Percentiles rank a stretch among this genome's conserved stretches.
These are phyloP conservation scores for Uronychia binucleata DNA, from an alignment of 73 alveolate species.

Conservation along the genomic window DNA sequence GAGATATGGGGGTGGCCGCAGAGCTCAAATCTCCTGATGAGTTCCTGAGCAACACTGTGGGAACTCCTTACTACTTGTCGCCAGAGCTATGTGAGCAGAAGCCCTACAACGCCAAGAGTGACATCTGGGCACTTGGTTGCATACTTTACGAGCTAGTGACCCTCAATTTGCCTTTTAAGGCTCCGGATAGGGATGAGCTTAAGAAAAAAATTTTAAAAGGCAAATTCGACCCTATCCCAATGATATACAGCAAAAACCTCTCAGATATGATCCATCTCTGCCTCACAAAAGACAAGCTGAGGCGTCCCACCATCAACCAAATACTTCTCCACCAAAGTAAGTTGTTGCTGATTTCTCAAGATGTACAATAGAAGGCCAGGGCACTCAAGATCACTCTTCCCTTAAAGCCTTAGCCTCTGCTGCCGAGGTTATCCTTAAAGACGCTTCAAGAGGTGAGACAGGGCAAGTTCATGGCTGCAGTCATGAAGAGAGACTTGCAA, in stretches of 20 bases:
- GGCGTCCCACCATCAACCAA: slow-evolving; percentile 78
- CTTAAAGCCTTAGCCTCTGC: too few species aligned
- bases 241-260: slow-evolving; percentile 69
- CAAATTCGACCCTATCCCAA: slow-evolving; percentile 75
- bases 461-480: too few species aligned
- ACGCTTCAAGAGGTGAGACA: too few species aligned
- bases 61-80: slow-evolving; percentile 97
- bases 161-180: slow-evolving; percentile 6
- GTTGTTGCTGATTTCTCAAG: too few species aligned
- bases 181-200: not conserved
- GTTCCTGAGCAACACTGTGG: too few species aligned
- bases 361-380: too few species aligned
- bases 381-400: too few species aligned
- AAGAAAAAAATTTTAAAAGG: not conserved
- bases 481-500: too few species aligned
- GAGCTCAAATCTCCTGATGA: slow-evolving; percentile 34
- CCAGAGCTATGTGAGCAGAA: slow-evolving; percentile 96
- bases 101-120: slow-evolving; percentile 86
- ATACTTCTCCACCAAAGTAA: too few species aligned
- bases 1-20: slow-evolving; percentile 83
- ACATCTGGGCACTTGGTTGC: slow-evolving; percentile 78
- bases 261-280: slow-evolving; percentile 74
- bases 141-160: slow-evolving; percentile 7
- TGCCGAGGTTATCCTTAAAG: too few species aligned
- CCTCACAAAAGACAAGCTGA: slow-evolving; percentile 71